Conservation (phyloP, 495 filamentous ascomycete genomes). For the Tuber microsphaerosporum region DNA sequence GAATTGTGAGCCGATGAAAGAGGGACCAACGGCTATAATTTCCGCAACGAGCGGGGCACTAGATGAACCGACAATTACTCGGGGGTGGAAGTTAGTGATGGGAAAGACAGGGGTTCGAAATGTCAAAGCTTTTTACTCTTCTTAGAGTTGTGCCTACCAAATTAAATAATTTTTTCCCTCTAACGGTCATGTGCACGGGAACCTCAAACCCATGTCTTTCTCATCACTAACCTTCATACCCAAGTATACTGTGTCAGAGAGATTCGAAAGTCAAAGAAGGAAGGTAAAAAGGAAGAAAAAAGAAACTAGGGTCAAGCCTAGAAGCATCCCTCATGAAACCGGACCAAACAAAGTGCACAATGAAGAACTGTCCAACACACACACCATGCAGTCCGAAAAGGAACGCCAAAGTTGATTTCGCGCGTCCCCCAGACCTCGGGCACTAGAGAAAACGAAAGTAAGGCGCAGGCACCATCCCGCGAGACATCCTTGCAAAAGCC, state of each 20-base stretch:
- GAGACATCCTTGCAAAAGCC: constrained; percentile 34
- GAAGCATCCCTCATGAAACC: constrained; percentile 25
- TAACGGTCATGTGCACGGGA: too few relatives aligned
- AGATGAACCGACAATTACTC: too few relatives aligned
- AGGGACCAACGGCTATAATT: too few relatives aligned
- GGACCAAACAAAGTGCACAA: constrained; percentile 15
- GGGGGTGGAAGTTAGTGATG: too few relatives aligned
- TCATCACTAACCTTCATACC: too few relatives aligned
- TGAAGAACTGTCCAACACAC: constrained; percentile 18
- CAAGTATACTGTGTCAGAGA: not conserved
- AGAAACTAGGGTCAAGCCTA: not conserved
- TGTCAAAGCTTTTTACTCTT: too few relatives aligned
- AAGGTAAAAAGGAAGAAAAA: not conserved
- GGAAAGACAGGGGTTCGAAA: too few relatives aligned
- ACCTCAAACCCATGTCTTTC: too few relatives aligned
- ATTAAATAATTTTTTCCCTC: too few relatives aligned
- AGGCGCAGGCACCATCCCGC: constrained; percentile 37
- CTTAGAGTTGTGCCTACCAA: too few relatives aligned
- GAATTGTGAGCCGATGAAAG: too few relatives aligned
- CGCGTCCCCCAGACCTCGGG: constrained; percentile 36
- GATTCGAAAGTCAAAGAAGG: not conserved
- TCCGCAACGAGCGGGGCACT: too few relatives aligned
- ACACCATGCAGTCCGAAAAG: constrained; percentile 28
- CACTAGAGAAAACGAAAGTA: constrained; percentile 37
- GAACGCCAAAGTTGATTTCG: constrained; percentile 36